Percentiles rank a stretch among this genome's conserved stretches.
phyloP scores from a whole-genome alignment of 805 yeast genomes.

The Soucietia sequanensis region DNA sequence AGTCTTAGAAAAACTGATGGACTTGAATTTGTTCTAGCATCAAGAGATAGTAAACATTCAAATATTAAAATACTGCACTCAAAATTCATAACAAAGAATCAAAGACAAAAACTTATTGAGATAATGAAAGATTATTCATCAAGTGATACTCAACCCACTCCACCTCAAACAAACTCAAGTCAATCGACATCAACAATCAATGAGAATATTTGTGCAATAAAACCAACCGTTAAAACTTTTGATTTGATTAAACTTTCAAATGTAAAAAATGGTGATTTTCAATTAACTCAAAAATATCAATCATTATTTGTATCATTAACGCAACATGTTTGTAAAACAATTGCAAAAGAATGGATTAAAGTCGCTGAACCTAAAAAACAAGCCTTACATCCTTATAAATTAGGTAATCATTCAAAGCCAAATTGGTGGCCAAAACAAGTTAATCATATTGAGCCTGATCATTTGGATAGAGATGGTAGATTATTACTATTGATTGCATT shows the following conservation, averaged over 20 bases:
- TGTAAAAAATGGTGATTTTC: slow-evolving; percentile 5
- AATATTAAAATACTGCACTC: slow-evolving; percentile 1
- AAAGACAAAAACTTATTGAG: background rate
- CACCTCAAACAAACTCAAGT: no score
- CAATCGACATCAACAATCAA: no score
- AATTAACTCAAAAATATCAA: slow-evolving; percentile 11
- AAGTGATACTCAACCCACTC: background rate
- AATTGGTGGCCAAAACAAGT: slow-evolving; percentile 68
- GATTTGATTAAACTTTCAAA: slow-evolving; percentile 3
- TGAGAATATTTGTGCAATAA: slow-evolving; percentile 7
- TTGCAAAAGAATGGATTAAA: slow-evolving; percentile 70
- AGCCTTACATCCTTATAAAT: slow-evolving; percentile 59
- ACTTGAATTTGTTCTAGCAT: background rate
- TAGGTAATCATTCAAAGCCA: slow-evolving; percentile 50
- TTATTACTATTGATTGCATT: slow-evolving; percentile 47
- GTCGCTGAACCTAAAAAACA: slow-evolving; percentile 67
- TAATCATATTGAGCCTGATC: slow-evolving; percentile 73
- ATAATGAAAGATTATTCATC: background rate
- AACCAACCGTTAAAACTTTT: slow-evolving; percentile 9
- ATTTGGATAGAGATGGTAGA: slow-evolving; percentile 59
- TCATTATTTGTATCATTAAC: slow-evolving; percentile 17
- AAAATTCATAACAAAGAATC: background rate
- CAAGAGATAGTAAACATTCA: background rate
- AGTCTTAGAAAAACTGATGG: background rate
- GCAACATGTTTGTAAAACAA: slow-evolving; percentile 47